These are phyloP conservation scores for Eutrema heterophyllum DNA, from an alignment of 345 rosid genomes.

Conservation along the genomic window DNA sequence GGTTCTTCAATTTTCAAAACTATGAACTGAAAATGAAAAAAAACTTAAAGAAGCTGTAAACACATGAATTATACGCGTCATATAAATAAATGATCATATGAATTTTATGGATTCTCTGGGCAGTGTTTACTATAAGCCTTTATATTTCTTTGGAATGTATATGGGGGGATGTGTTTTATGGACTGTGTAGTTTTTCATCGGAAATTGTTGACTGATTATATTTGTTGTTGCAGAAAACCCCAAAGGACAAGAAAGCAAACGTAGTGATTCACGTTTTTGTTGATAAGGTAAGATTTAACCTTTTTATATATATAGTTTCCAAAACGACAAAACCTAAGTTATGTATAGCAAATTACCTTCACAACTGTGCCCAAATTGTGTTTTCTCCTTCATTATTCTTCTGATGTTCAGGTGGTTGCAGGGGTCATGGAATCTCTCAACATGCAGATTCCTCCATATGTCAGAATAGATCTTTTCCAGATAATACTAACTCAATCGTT, in stretches of 20 bases:
- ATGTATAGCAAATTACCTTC: not conserved
- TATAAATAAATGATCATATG: not conserved
- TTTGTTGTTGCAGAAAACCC: too few species aligned
- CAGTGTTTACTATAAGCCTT: not conserved
- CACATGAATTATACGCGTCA: not conserved
- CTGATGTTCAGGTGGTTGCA: slow-evolving; percentile 64
- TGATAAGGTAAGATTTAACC: slow-evolving; percentile 61
- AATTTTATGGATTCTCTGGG: not conserved
- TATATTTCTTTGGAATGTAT: not conserved
- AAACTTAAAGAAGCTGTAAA: not conserved
- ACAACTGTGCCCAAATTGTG: too few species aligned
- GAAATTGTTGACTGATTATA: too few species aligned
- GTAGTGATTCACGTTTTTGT: slow-evolving; percentile 87
- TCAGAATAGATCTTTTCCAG: slow-evolving; percentile 76
- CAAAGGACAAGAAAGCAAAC: too few species aligned
- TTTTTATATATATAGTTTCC: not conserved
- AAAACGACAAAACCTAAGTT: not conserved
- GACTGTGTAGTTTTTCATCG: too few species aligned
- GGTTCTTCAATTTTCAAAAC: not conserved
- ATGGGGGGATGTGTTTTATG: not conserved
- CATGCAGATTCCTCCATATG: slow-evolving; percentile 68
- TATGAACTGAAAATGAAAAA: not conserved
- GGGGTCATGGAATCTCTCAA: slow-evolving; percentile 72
- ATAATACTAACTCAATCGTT: slow-evolving; percentile 54
- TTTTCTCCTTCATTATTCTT: slow-evolving; percentile 20